Percentiles rank a stretch among this genome's conserved stretches.
Conservation (phyloP, 2,329 filamentous ascomycete species). For the Trichophyton simii region DNA sequence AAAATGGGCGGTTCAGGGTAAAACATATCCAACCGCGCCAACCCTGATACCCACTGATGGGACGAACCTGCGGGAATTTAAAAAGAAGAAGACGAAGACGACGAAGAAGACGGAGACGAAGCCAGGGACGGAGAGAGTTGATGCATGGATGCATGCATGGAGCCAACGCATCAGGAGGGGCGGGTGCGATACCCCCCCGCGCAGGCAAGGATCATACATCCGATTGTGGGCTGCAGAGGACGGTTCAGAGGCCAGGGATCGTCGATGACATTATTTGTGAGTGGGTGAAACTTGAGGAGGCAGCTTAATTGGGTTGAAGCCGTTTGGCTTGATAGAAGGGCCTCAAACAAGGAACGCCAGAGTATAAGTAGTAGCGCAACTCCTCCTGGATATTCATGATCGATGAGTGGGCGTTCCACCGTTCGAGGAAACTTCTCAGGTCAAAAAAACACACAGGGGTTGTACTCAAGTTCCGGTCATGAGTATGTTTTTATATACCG, state of each 20-base stretch:
- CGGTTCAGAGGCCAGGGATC: not conserved
- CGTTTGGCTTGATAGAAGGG: not conserved
- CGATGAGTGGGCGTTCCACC: too few species aligned
- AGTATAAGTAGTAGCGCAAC: too few species aligned
- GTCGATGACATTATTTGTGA: not conserved
- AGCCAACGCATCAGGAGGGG: conserved; percentile 1
- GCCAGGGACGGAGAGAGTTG: not conserved
- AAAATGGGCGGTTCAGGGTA: not conserved
- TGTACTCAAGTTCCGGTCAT: not conserved
- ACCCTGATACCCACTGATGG: not conserved
- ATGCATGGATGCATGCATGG: not conserved
- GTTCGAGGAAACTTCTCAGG: too few species aligned
- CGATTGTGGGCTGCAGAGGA: not conserved
- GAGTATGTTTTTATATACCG: not conserved
- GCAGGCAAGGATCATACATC: not conserved
- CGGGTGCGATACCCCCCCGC: not conserved
- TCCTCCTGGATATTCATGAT: too few species aligned
- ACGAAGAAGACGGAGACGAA: too few species aligned
- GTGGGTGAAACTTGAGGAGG: not conserved
- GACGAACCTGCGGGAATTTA: not conserved
- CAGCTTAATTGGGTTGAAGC: not conserved
- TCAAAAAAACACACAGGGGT: too few species aligned
- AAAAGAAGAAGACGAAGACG: not conserved
- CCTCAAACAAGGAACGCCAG: not conserved
- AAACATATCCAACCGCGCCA: not conserved